Conservation (phyloP, 371 early-diverging fungal genomes). For the Saksenaea oblongispora region DNA sequence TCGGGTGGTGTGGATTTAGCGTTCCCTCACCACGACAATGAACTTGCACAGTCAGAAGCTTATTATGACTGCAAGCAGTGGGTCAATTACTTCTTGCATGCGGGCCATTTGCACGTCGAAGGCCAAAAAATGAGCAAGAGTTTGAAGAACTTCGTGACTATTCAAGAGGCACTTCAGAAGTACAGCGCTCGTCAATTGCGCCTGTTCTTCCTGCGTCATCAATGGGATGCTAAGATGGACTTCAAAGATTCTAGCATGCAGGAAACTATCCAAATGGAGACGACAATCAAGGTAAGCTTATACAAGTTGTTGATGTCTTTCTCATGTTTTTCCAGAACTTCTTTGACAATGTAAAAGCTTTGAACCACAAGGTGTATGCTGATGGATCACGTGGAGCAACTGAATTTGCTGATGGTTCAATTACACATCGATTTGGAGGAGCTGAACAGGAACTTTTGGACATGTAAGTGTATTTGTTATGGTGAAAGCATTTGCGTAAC, state of each 20-base stretch:
- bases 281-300: constrained; percentile 61
- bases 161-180: constrained; percentile 88
- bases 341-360: constrained; percentile 78
- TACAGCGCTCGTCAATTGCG: constrained; percentile 91
- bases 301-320: not conserved
- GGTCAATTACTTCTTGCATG: constrained; percentile 99
- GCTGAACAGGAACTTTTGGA: constrained; percentile 65
- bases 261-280: constrained; percentile 86
- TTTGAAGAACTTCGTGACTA: constrained; percentile 98
- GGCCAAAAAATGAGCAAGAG: constrained; percentile 99
- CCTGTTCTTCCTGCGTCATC: constrained; percentile 91
- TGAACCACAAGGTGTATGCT: constrained; percentile 62
- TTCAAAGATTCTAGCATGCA: constrained; percentile 84
- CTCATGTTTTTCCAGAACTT: constrained; percentile 70
- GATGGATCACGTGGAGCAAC: constrained; percentile 48
- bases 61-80: constrained; percentile 91
- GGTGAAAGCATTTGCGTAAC: not conserved
- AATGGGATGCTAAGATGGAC: constrained; percentile 92
- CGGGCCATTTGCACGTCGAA: constrained; percentile 98
- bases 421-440: constrained; percentile 70
- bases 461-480: constrained; percentile 30
- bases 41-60: constrained; percentile 98
- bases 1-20: constrained; percentile 98
- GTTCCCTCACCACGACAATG: constrained; percentile 99
- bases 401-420: constrained; percentile 29